These are phyloP conservation scores for Candida tetrigidarum DNA, from an alignment of 1,139 yeast species.

Conservation along the genomic window DNA sequence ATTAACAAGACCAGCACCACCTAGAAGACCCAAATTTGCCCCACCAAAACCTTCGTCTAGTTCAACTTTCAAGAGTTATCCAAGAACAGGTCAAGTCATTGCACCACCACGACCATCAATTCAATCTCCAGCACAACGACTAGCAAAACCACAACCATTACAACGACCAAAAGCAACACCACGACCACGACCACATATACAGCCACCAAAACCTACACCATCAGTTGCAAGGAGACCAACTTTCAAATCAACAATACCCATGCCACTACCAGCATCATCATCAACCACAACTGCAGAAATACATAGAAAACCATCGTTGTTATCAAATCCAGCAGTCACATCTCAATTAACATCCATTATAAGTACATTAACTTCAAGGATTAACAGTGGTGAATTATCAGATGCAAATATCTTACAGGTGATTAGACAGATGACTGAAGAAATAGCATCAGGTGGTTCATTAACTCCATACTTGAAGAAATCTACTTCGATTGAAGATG, in stretches of 20 bases:
- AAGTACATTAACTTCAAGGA: slow-evolving; percentile 27
- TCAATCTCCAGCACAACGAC: too few relatives aligned
- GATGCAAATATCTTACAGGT: slow-evolving; percentile 39
- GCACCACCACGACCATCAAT: background rate
- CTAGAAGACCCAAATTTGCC: slow-evolving; percentile 4
- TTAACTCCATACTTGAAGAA: slow-evolving; percentile 21
- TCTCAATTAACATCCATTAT: slow-evolving; percentile 39
- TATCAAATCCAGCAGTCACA: slow-evolving; percentile 19
- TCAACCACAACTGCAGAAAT: background rate
- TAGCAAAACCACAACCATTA: too few relatives aligned
- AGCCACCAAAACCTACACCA: slow-evolving; percentile 3
- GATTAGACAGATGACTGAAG: slow-evolving; percentile 47
- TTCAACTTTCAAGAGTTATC: slow-evolving; percentile 1
- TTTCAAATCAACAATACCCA: slow-evolving; percentile 15
- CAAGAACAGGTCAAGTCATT: background rate
- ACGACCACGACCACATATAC: too few relatives aligned
- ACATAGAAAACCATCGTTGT: slow-evolving; percentile 13
- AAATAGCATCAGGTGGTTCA: slow-evolving; percentile 30
- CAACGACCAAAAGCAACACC: too few relatives aligned
- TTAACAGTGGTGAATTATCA: slow-evolving; percentile 23
- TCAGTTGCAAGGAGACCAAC: background rate
- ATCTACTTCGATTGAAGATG: slow-evolving; percentile 22
- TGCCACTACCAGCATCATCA: too few relatives aligned
- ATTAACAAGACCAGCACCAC: slow-evolving; percentile 5
- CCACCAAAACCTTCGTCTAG: background rate